Evolutionary conservation across 148 eudicot species (phyloP).

Genomic region (Amaranthus hypochondriacus): DNA sequence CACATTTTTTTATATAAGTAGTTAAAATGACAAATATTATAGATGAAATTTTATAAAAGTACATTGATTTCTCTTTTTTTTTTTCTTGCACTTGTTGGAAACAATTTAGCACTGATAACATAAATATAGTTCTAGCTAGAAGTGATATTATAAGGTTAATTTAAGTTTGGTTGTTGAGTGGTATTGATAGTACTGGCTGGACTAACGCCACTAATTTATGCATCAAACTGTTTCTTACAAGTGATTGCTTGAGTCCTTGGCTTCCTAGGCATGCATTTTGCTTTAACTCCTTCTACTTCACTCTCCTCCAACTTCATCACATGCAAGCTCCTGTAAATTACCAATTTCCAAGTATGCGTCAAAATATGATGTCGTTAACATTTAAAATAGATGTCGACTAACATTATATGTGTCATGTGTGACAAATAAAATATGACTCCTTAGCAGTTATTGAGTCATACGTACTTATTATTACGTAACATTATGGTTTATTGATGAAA

Average conservation of each 20-base stretch:
- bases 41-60: too few relatives aligned
- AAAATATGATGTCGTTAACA: constrained; percentile 1
- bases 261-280: constrained; percentile 39
- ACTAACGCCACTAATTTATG: constrained; percentile 3
- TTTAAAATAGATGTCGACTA: constrained; percentile 17
- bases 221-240: constrained; percentile 7
- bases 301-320: constrained; percentile 20
- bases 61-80: too few relatives aligned
- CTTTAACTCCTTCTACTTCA: constrained; percentile 33
- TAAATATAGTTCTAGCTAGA: not conserved
- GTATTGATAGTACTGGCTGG: not conserved
- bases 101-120: not conserved
- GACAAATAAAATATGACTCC: constrained; percentile 12
- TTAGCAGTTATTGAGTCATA: not conserved
- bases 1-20: too few relatives aligned
- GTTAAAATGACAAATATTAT: too few relatives aligned
- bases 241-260: constrained; percentile 23
- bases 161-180: constrained; percentile 9
- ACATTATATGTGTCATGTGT: constrained; percentile 14
- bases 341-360: not conserved
- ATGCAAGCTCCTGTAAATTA: constrained; percentile 23
- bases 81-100: not conserved
- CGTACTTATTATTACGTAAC: too few relatives aligned
- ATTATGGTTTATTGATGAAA: too few relatives aligned
- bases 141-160: not conserved